These are phyloP conservation scores for Xylariaceae sp. DNA, from an alignment of 2,329 filamentous ascomycete species.

Conservation along the genomic window DNA sequence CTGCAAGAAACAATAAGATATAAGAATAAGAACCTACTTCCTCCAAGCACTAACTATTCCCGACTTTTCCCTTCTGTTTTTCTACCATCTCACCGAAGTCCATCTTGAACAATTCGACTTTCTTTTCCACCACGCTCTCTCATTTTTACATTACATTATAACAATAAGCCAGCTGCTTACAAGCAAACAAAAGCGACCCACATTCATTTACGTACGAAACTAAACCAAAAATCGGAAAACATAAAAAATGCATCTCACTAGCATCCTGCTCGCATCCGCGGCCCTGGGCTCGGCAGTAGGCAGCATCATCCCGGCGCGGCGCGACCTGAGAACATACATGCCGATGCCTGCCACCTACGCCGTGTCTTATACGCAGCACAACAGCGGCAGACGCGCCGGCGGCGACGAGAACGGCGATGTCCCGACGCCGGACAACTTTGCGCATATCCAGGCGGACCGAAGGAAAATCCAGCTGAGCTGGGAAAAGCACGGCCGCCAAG, in stretches of 20 bases:
- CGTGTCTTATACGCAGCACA: slow-evolving; percentile 1
- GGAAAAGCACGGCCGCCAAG: slow-evolving; percentile 11
- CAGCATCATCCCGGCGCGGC: slow-evolving; percentile 21
- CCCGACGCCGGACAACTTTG: slow-evolving; percentile 20
- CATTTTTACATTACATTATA: not conserved
- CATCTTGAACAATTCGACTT: not conserved
- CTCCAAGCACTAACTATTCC: not conserved
- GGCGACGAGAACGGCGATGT: slow-evolving; percentile 9
- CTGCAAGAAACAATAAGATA: not conserved
- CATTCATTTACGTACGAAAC: not conserved
- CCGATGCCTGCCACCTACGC: not conserved
- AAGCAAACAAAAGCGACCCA: not conserved
- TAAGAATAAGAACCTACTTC: not conserved
- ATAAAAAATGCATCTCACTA: slow-evolving; percentile 25
- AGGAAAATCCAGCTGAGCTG: slow-evolving; percentile 14
- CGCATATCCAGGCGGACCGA: slow-evolving; percentile 23
- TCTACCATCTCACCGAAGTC: not conserved
- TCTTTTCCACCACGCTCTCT: not conserved
- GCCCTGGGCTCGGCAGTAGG: slow-evolving; percentile 4
- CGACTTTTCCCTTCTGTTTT: not conserved
- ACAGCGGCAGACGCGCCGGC: too few species aligned
- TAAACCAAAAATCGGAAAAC: not conserved
- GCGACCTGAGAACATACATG: not conserved
- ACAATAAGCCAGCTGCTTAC: not conserved
- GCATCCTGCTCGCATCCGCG: slow-evolving; percentile 18